Evolutionary conservation across 2,329 filamentous ascomycete species (phyloP).

Genomic region (Trichoderma sp.): DNA sequence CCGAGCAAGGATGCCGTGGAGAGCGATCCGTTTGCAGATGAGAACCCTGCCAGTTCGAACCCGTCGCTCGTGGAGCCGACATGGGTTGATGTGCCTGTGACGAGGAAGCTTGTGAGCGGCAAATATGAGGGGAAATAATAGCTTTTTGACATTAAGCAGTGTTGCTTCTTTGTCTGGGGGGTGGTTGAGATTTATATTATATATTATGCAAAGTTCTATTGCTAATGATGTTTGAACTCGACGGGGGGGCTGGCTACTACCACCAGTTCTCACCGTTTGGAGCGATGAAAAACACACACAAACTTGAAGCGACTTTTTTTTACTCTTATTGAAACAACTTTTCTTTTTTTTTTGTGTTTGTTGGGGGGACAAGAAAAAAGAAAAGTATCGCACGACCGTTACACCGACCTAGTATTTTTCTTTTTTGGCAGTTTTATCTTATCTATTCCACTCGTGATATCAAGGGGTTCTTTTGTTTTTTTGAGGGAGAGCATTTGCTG

Average conservation of each 20-base stretch:
- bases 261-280: neutral
- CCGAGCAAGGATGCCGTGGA: slow-evolving; percentile 50
- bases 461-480: neutral
- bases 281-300: neutral
- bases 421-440: neutral
- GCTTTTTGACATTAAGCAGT: neutral
- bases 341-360: neutral
- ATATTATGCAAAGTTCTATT: neutral
- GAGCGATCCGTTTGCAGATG: slow-evolving; percentile 68
- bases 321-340: neutral
- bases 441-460: slow-evolving; percentile 3
- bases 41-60: slow-evolving; percentile 26
- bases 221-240: slow-evolving; percentile 1
- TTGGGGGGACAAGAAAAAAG: neutral
- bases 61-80: slow-evolving; percentile 29
- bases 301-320: neutral
- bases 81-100: slow-evolving; percentile 67
- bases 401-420: neutral
- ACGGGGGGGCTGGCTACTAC: neutral
- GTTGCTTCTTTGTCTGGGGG: neutral
- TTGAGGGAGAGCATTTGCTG: neutral
- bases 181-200: neutral
- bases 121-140: slow-evolving; percentile 62
- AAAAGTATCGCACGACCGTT: neutral
- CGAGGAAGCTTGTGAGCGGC: slow-evolving; percentile 68